Evolutionary conservation across 73 alveolate genomes (phyloP).

Genomic region (Paramecium sonneborni): DNA sequence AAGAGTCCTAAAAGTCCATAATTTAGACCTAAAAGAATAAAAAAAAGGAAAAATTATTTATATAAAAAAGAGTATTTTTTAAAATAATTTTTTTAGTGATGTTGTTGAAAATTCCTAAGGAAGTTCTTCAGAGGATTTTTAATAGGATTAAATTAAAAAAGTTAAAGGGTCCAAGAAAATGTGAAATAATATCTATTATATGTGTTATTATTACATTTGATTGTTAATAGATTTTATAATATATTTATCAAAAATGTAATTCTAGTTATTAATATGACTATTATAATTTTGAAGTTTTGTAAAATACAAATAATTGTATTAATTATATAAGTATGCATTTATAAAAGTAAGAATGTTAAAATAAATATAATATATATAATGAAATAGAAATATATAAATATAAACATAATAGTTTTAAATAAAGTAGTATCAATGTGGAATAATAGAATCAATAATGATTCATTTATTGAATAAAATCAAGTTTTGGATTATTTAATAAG

Average conservation of each 20-base stretch:
- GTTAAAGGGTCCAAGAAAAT: conserved; percentile 37
- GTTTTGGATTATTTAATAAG: not conserved
- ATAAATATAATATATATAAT: too few species aligned
- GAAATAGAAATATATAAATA: not conserved
- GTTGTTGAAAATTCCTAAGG: not conserved
- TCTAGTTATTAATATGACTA: not conserved
- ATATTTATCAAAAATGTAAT: not conserved
- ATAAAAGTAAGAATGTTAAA: too few species aligned
- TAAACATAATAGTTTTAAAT: not conserved
- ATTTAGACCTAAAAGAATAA: conserved; percentile 35
- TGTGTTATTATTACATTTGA: not conserved
- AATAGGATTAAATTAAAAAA: not conserved
- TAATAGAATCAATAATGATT: not conserved
- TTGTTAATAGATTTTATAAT: not conserved
- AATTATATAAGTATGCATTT: too few species aligned
- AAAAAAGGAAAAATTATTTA: conserved; percentile 8
- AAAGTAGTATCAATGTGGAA: not conserved
- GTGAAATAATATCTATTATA: conserved; percentile 1
- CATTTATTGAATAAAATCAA: not conserved
- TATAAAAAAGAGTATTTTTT: not conserved
- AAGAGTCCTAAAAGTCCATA: not conserved
- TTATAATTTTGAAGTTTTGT: too few species aligned
- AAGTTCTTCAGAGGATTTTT: conserved; percentile 27
- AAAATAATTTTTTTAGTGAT: not conserved
- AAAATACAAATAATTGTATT: too few species aligned